phyloP scores from a whole-genome alignment of 2,329 filamentous ascomycete genomes.

The Verticillium dahliae region DNA sequence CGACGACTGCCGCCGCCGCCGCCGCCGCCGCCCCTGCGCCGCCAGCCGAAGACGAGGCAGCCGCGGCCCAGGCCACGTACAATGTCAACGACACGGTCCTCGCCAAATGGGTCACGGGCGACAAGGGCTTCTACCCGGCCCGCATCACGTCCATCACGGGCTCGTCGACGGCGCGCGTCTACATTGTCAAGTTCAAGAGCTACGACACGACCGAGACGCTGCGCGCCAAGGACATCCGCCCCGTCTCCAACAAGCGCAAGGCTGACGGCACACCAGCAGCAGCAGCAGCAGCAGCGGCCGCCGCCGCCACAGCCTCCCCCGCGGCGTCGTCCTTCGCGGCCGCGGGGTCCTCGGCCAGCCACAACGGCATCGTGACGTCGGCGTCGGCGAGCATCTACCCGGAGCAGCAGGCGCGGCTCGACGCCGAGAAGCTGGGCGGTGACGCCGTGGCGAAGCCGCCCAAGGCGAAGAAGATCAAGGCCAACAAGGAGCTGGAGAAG shows the following conservation, averaged over 20 bases:
- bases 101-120: conserved; percentile 85
- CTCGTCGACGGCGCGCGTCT: conserved; percentile 83
- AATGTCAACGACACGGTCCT: conserved; percentile 84
- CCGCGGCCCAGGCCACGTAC: conserved; percentile 51
- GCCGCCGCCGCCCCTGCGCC: conserved; percentile 15
- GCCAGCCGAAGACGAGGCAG: conserved; percentile 39
- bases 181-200: conserved; percentile 90
- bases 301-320: conserved; percentile 30
- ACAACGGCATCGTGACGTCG: conserved; percentile 43
- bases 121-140: conserved; percentile 85
- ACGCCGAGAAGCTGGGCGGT: conserved; percentile 55
- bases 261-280: conserved; percentile 65
- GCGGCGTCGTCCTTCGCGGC: conserved; percentile 40
- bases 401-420: conserved; percentile 41
- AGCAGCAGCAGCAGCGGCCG: conserved; percentile 36
- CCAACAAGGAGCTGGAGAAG: conserved; percentile 83
- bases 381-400: conserved; percentile 52
- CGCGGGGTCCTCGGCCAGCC: conserved; percentile 27
- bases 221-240: conserved; percentile 75
- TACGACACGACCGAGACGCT: conserved; percentile 82
- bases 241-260: conserved; percentile 76
- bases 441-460: conserved; percentile 64
- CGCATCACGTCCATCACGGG: conserved; percentile 92
- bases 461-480: conserved; percentile 84
- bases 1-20: conserved; percentile 20